Evolutionary conservation across 306 rosid genomes (phyloP), one percentile per base, ranked within the genome.

Genomic region (Astragalus membranaceus): DNA sequence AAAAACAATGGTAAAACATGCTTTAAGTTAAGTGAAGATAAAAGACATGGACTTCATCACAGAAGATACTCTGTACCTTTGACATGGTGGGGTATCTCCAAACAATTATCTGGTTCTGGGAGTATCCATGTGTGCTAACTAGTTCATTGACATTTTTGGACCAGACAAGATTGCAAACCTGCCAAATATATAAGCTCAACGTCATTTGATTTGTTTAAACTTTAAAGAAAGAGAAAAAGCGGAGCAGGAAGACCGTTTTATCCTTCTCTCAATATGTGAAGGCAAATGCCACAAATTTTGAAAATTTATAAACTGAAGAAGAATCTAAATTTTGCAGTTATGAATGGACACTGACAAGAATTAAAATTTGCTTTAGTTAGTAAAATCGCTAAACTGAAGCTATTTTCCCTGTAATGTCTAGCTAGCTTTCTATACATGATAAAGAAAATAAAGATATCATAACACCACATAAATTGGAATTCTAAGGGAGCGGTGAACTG

Each of bases 101-200:
- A 70, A 95, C 97, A 64, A 95, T 89, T 67, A 95, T 95, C 65
- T 95, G 99, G 81, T 95, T 95, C 82, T 95, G 99, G 61, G 99
- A 95, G 83, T 89, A 95, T 26, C 97, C 97, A 62, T 95, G 99
- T 7, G 99, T 95, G 89, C 99, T 95, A 26, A 95, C 99, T 14
- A 91, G 87, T 78, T 95, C 99, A 62, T 91, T 95, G 70, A 95
- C 99, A 81, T 95, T 91, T 88, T 91, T 95, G 44, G 99, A 95
- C 99, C 99, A 95, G 48, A 85, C 99, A 61, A 95, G 97, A 79
- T 91, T 95, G 85, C 99, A 95, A 14, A 95, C 99, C 99, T 95
- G 80, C 70, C 84, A 64, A 46, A 75, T 67, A 55, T 46, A 54
- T 67, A 32, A 68, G 80, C 39, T 58, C 41, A 61, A 64, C 33